Percentiles rank a stretch among this genome's conserved stretches.
Conservation (phyloP, 768 basidiomycete genomes). For the Naematelia encephala region DNA sequence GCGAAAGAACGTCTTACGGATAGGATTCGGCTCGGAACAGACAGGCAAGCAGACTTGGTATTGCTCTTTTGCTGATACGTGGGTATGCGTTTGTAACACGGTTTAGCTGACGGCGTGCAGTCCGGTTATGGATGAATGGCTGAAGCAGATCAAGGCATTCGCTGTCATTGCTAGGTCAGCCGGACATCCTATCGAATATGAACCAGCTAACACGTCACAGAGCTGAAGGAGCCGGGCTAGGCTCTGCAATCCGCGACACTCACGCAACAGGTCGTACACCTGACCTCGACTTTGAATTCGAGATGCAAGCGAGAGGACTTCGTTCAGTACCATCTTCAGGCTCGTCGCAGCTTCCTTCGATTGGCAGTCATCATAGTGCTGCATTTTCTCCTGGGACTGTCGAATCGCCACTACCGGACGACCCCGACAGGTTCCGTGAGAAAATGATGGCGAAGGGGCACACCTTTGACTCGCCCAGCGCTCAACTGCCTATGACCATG, state of each 20-base stretch:
- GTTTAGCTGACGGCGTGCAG: background rate
- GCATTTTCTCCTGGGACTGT: background rate
- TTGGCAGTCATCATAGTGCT: background rate
- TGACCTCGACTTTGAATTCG: background rate
- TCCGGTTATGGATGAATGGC: background rate
- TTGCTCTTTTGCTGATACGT: background rate
- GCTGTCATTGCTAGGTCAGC: background rate
- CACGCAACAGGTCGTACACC: background rate
- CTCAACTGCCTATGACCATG: background rate
- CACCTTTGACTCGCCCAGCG: background rate
- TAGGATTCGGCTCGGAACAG: background rate
- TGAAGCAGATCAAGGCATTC: background rate
- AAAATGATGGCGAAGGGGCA: background rate
- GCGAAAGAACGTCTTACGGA: background rate
- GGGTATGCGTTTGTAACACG: background rate
- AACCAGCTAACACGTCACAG: background rate
- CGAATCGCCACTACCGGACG: background rate
- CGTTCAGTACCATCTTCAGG: background rate
- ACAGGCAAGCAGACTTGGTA: background rate
- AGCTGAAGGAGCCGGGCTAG: background rate
- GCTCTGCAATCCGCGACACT: background rate
- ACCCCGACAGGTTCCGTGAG: background rate
- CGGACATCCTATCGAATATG: background rate
- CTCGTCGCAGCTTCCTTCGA: background rate
- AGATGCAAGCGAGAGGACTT: background rate